These are phyloP conservation scores for Candida sanyaensis DNA, from an alignment of 1,139 yeast species.

Conservation along the genomic window DNA sequence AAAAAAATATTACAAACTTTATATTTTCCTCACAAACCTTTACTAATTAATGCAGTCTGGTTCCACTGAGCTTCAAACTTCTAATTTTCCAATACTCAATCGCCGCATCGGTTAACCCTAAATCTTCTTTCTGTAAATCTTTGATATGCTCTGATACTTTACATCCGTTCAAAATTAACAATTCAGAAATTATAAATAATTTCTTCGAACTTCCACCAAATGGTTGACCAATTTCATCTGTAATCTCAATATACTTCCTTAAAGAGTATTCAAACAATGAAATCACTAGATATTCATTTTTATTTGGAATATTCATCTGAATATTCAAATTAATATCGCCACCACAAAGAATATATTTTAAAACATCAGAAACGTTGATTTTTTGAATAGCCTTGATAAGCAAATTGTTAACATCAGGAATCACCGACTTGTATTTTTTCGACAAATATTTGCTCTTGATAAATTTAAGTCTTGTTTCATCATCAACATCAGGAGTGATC, in stretches of 20 bases:
- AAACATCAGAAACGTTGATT: conserved; percentile 48
- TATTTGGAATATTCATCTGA: conserved; percentile 26
- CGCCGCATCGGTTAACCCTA: conserved; percentile 47
- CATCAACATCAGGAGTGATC: conserved; percentile 28
- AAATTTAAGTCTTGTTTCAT: conserved; percentile 41
- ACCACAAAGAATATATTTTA: conserved; percentile 50
- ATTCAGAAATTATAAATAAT: conserved; percentile 72
- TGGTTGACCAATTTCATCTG: conserved; percentile 15
- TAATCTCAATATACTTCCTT: conserved; percentile 44
- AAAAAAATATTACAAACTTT: too few relatives aligned
- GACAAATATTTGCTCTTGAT: conserved; percentile 53
- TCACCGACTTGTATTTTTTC: conserved; percentile 34
- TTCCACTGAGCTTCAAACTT: conserved; percentile 30
- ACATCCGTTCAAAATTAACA: conserved; percentile 68
- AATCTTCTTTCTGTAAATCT: conserved; percentile 27
- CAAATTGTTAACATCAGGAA: conserved; percentile 26
- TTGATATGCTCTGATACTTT: conserved; percentile 18
- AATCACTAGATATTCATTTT: conserved; percentile 28
- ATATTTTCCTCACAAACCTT: too few relatives aligned
- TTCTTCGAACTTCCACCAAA: conserved; percentile 16
- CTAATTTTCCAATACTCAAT: conserved; percentile 52
- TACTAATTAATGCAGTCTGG: background rate
- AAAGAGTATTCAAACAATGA: conserved; percentile 63
- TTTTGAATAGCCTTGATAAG: conserved; percentile 51
- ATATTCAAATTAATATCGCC: conserved; percentile 47